phyloP scores from a whole-genome alignment of 2,329 filamentous ascomycete species.

The Trichophaea hybrida region DNA sequence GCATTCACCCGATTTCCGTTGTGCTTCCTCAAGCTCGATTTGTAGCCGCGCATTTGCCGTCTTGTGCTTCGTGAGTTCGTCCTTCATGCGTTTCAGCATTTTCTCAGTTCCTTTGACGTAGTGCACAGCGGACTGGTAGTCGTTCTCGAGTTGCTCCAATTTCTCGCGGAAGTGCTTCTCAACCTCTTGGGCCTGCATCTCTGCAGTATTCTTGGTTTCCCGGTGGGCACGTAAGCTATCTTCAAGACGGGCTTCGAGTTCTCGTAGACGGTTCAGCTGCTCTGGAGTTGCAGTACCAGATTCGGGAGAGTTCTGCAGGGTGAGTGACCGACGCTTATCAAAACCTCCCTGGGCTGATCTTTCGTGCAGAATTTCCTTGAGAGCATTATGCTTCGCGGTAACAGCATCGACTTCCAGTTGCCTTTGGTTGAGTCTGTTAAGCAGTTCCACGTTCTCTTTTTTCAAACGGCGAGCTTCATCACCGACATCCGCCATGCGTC shows the following conservation, averaged over 20 bases:
- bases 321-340: conserved; percentile 28
- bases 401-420: conserved; percentile 91
- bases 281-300: conserved; percentile 68
- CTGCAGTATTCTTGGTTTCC: conserved; percentile 64
- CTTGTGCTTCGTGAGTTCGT: conserved; percentile 89
- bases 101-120: conserved; percentile 98
- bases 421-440: conserved; percentile 67
- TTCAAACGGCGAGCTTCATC: conserved; percentile 73
- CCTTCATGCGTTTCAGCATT: conserved; percentile 97
- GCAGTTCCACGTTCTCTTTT: conserved; percentile 65
- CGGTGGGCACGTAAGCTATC: conserved; percentile 65
- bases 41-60: conserved; percentile 69
- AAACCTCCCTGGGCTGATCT: conserved; percentile 42
- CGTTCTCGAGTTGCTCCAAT: conserved; percentile 81
- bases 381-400: conserved; percentile 75
- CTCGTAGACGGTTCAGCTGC: conserved; percentile 53
- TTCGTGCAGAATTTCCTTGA: conserved; percentile 75
- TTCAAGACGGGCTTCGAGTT: conserved; percentile 78
- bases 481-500: conserved; percentile 73
- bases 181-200: conserved; percentile 70
- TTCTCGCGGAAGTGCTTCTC: conserved; percentile 85
- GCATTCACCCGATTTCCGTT: conserved; percentile 32
- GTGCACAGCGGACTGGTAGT: conserved; percentile 94
- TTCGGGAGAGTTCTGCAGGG: conserved; percentile 47
- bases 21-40: conserved; percentile 58